Evolutionary conservation across 2,329 filamentous ascomycete genomes (phyloP), one percentile per base, ranked within the genome.

Genomic region (Graphilbum sp.): DNA sequence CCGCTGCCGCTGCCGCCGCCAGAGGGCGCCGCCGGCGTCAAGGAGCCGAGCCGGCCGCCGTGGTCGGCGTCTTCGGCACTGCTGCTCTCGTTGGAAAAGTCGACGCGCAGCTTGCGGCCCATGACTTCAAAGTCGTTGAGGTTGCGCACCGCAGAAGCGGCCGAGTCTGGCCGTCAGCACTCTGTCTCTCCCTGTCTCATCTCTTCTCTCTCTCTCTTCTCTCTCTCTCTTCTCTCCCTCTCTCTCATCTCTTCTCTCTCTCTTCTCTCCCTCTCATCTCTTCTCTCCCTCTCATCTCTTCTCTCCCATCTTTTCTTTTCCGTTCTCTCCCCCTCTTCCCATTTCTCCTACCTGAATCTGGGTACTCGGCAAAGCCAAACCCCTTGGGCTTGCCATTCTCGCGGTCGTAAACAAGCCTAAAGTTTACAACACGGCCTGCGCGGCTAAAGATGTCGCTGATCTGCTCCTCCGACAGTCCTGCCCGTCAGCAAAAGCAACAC

Each of bases 281-380:
- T n/a, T n/a, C n/a, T n/a, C n/a, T n/a, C n/a, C n/a, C n/a, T n/a
- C n/a, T n/a, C n/a, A n/a, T n/a, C n/a, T n/a, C n/a, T n/a, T n/a
- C n/a, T n/a, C n/a, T n/a, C n/a, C n/a, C n/a, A n/a, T n/a, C n/a
- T n/a, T n/a, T n/a, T n/a, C n/a, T n/a, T n/a, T n/a, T n/a, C n/a
- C n/a, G n/a, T n/a, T n/a, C n/a, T n/a, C n/a, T n/a, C n/a, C n/a
- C n/a, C n/a, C n/a, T n/a, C n/a, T n/a, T n/a, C n/a, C n/a, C n/a
- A n/a, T n/a, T n/a, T n/a, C n/a, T n/a, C n/a, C n/a, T 18, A 72
- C 93, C 88, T 42, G 83, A 77, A 53, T 96, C 90, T 39, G 85
- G 81, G 54, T 93, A 98, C 56, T 96, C 88, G 52, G 87, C 83
- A 51, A 96, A 98, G 27, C 90, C 90, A 55, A 94, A 98, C 16